These are phyloP conservation scores for Selaginella tamariscina DNA, from an alignment of 75 land plant genomes.

Conservation along the genomic window DNA sequence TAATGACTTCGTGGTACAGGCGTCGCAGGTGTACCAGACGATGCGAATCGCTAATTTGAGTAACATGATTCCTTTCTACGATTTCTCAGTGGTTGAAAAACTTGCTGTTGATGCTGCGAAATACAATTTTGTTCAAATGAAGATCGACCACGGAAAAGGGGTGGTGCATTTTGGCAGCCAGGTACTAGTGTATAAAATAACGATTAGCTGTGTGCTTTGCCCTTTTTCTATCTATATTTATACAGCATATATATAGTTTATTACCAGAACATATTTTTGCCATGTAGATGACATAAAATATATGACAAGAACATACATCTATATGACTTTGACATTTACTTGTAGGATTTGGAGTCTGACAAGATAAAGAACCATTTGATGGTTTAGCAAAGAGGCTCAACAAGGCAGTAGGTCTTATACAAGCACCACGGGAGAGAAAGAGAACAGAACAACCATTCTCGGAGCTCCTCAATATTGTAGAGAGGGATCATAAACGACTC, in stretches of 20 bases:
- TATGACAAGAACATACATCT: too few relatives aligned
- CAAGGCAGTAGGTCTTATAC: conserved; percentile 50
- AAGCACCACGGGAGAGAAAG: conserved; percentile 36
- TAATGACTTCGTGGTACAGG: conserved; percentile 53
- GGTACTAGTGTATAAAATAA: too few relatives aligned
- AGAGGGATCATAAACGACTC: conserved; percentile 84
- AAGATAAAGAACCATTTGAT: conserved; percentile 54
- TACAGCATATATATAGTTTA: too few relatives aligned
- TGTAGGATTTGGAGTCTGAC: conserved; percentile 79
- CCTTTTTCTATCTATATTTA: too few relatives aligned
- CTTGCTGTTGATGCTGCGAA: conserved; percentile 83
- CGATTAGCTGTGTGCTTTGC: too few relatives aligned
- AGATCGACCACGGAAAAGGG: conserved; percentile 70
- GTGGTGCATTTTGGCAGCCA: conserved; percentile 53
- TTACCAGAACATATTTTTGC: too few relatives aligned
- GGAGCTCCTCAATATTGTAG: conserved; percentile 43
- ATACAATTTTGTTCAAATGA: conserved; percentile 66
- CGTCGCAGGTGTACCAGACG: conserved; percentile 74
- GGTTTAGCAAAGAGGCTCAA: conserved; percentile 62
- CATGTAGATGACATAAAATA: too few relatives aligned
- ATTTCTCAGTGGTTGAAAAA: conserved; percentile 63
- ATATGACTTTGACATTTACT: conserved; percentile 2
- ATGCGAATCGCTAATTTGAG: conserved; percentile 56
- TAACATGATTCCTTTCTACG: conserved; percentile 68
- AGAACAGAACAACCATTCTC: conserved; percentile 34